These are phyloP conservation scores for Colletotrichum kahawae DNA, from an alignment of 2,329 filamentous ascomycete genomes.

Conservation along the genomic window DNA sequence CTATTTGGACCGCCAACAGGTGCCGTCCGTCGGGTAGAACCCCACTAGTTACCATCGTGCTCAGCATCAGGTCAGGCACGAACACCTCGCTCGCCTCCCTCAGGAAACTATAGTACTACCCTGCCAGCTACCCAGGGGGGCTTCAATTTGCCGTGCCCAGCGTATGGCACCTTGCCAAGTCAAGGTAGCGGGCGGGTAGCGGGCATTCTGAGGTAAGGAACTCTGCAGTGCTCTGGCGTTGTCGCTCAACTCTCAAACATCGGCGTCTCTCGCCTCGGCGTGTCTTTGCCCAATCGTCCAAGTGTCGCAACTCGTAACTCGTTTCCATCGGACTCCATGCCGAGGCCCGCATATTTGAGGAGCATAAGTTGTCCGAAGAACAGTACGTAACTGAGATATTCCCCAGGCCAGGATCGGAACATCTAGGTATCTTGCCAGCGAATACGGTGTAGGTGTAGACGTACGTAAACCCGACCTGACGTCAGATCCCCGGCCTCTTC, in stretches of 20 bases:
- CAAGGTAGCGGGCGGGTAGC: not conserved
- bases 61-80: not conserved
- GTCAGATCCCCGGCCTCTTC: not conserved
- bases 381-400: not conserved
- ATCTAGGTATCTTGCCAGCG: not conserved
- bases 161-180: not conserved
- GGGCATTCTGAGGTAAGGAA: not conserved
- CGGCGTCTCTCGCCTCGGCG: not conserved
- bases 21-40: not conserved
- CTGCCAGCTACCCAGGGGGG: too few species aligned
- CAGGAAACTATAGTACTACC: too few species aligned
- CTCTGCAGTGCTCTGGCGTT: not conserved
- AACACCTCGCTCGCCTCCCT: not conserved
- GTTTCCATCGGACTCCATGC: not conserved
- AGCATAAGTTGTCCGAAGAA: not conserved
- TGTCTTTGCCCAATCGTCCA: not conserved
- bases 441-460: not conserved
- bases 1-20: not conserved
- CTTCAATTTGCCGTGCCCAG: too few species aligned
- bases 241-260: not conserved
- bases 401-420: not conserved
- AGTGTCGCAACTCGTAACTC: not conserved
- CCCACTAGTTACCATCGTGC: not conserved
- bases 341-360: not conserved
- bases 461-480: not conserved